Evolutionary conservation across 352 stramenopile genomes (phyloP), one percentile per base, ranked within the genome.

Genomic region (Globisporangium middletonii): DNA sequence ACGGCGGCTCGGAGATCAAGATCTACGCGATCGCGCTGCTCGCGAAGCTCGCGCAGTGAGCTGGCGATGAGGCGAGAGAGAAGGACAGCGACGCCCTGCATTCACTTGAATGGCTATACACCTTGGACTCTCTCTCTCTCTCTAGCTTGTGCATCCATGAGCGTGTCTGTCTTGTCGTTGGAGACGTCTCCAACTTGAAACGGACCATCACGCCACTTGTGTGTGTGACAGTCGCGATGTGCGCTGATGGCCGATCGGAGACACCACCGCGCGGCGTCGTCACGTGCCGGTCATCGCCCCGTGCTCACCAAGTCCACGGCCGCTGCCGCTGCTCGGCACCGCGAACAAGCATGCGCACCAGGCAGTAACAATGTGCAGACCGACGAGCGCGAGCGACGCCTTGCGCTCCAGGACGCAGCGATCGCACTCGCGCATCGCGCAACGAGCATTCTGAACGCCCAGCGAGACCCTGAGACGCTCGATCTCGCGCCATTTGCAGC

Each of bases 1-100:
- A 95, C 52, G 82, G 81, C 52, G 80, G 79, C 55, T 92, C 84
- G 30, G 86, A 95, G 70, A 95, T 95, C 71, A 95, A 95, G 71
- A 93, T 94, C 73, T 95, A 89, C 65, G 75, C 82, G 26, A 79
- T 94, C 52, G 79, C 79, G 35, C 83, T 76, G 59, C 67, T 95
- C 55, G 86, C 83, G 15, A 95, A 95, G 73, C 73, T 94, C 53
- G 81, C 76, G 42, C 80, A 92, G 73, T 90, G 85, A 87, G 52
- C 42, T 42, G 23, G 7, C 23, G 13, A 9, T 27, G n/a, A 38
- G 15, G 45, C 1, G 16, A 45, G 15, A 46, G 45, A 42, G 55
- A 48, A 46, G 19, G 41, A 50, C 19, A 15, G 38, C 19, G 51
- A 61, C 38, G 37, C 15, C 33, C 33, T 38, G 33, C 9, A 9